Base-by-base conservation (phyloP, 768 basidiomycete species). In the Gloeopeniophorella convolvens region DNA sequence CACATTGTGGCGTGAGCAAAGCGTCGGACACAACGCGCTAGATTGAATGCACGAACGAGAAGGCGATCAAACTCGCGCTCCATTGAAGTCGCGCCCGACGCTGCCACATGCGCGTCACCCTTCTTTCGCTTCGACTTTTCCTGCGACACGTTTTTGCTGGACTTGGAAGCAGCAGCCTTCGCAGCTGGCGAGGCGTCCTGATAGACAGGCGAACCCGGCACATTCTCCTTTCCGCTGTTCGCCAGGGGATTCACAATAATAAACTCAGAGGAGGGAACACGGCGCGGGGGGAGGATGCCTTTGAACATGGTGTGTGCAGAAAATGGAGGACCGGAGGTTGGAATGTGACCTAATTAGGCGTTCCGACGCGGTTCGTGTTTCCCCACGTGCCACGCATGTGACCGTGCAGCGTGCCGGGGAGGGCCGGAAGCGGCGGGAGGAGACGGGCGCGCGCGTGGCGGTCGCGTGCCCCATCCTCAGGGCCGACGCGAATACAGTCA, bases 51-150 rank as follows among this genome's bases (percentile, higher is more conserved):
- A 66, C 84, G 63, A 62, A 90, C 91, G 62, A 95, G 68, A 46
- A 95, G 74, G 60, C 76, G 79, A 63, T 90, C 88, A 55, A 95
- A 95, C 0, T 83, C 91, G 50, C 78, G 71, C 57, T 82, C 75
- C 60, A 79, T 82, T 32, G 74, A 68, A 15, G 62, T 62, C 3
- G 64, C 63, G 31, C 70, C 68, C 33, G 68, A 60, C 3, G 54
- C 39, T 4, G 68, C 59, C 33, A 68, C 34, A 24, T 34, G 1
- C 12, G 30, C 12, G 2, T 50, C 48, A 4, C 39, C 68, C 45
- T 72, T 70, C 52, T 67, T 68, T 8, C 51, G 64, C 51, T 78
- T 83, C 30, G 71, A 53, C 50, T 65, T 66, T 55, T 67, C 66
- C 5, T 72, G 70, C 27, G 65, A 59, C 43, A 70, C 73, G 57